These are phyloP conservation scores for Mycena vitilis DNA, from an alignment of 768 basidiomycete genomes.

Conservation along the genomic window DNA sequence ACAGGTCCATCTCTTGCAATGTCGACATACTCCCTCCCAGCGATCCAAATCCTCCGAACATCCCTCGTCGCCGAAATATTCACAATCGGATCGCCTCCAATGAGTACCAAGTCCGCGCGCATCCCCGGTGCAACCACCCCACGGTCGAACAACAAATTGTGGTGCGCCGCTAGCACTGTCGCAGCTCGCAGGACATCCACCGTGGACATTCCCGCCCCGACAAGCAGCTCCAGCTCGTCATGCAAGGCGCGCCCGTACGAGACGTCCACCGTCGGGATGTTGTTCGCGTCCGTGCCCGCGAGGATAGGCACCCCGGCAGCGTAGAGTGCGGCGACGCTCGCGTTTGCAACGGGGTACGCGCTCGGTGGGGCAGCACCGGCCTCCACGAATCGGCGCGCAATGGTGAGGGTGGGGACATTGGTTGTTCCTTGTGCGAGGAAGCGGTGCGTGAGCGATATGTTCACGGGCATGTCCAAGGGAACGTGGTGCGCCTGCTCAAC, in stretches of 20 bases:
- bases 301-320: constrained; percentile 10
- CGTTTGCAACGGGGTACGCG: neutral
- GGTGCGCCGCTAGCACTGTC: constrained; percentile 7
- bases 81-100: constrained; percentile 22
- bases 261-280: neutral
- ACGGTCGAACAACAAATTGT: constrained; percentile 7
- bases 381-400: neutral
- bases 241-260: constrained; percentile 22
- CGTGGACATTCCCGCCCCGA: constrained; percentile 20
- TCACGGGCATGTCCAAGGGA: neutral
- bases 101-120: constrained; percentile 28
- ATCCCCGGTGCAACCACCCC: constrained; percentile 20
- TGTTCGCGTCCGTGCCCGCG: constrained; percentile 11
- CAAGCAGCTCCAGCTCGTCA: constrained; percentile 23
- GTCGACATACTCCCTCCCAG: constrained; percentile 13
- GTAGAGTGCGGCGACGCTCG: constrained; percentile 1
- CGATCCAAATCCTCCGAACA: constrained; percentile 28
- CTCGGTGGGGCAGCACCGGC: neutral
- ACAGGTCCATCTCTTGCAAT: neutral
- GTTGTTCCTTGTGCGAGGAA: constrained; percentile 1
- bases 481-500: constrained; percentile 17
- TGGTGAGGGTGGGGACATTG: constrained; percentile 17
- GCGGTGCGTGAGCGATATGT: constrained; percentile 5
- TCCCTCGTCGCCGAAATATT: constrained; percentile 27
- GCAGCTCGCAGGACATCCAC: constrained; percentile 25